Conservation (phyloP, 331 rosid genomes). For the Malus hybrid region DNA sequence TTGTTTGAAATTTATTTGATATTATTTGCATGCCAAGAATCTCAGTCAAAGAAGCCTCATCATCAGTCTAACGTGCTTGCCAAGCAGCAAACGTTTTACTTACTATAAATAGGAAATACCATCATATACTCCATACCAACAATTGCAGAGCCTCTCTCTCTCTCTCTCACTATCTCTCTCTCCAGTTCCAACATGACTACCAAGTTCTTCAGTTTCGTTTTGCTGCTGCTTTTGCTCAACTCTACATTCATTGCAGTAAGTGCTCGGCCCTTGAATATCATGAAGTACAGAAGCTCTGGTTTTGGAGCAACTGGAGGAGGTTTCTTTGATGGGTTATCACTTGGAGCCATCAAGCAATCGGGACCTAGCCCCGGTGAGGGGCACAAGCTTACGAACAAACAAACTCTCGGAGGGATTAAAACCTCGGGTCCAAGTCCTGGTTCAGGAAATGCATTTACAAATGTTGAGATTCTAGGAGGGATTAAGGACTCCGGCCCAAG, state of each 20-base stretch:
- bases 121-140: background rate
- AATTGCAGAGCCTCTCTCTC: background rate
- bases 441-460: conserved; percentile 19
- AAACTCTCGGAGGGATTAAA: background rate
- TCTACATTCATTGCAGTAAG: conserved; percentile 16
- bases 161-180: background rate
- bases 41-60: conserved; percentile 3
- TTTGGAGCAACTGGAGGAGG: conserved; percentile 14
- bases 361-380: background rate
- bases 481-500: conserved; percentile 32
- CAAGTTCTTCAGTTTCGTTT: conserved; percentile 6
- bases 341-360: conserved; percentile 35
- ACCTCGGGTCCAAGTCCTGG: conserved; percentile 43
- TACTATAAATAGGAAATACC: background rate
- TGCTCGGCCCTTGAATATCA: conserved; percentile 44
- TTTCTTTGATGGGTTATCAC: conserved; percentile 44
- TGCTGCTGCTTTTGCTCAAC: conserved; percentile 22
- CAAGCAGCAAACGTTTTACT: background rate
- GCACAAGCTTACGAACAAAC: background rate
- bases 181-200: conserved; percentile 6
- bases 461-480: conserved; percentile 1
- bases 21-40: background rate
- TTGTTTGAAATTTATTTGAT: background rate
- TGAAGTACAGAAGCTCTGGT: conserved; percentile 4
- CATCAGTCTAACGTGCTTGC: background rate